A percentile compares a stretch with the other conserved stretches of the same genome.
Evolutionary conservation across 495 filamentous ascomycete genomes (phyloP).

Genomic region (Thozetella sp.): DNA sequence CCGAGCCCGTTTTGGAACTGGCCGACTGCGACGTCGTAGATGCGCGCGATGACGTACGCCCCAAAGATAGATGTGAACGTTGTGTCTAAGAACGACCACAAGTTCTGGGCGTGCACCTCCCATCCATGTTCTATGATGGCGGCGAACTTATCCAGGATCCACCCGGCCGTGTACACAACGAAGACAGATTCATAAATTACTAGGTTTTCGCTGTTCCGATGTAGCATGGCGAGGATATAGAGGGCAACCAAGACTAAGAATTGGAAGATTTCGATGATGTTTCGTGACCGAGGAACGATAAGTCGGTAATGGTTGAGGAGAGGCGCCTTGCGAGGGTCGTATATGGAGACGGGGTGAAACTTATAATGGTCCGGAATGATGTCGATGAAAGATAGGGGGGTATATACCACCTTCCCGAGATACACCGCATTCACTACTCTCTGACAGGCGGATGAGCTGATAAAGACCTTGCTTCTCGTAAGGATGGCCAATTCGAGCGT

Average conservation of each 20-base stretch:
- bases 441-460: conserved; percentile 58
- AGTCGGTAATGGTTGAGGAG: conserved; percentile 68
- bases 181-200: conserved; percentile 53
- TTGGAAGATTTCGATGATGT: conserved; percentile 59
- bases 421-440: conserved; percentile 63
- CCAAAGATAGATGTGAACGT: conserved; percentile 58
- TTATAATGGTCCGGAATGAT: conserved; percentile 70
- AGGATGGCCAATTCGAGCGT: conserved; percentile 66
- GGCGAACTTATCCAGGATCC: conserved; percentile 65
- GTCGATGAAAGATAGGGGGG: conserved; percentile 62
- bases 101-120: conserved; percentile 68
- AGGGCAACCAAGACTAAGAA: conserved; percentile 58
- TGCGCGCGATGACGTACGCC: conserved; percentile 55
- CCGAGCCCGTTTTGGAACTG: conserved; percentile 41
- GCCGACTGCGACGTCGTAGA: conserved; percentile 41
- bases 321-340: conserved; percentile 58
- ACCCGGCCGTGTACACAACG: conserved; percentile 57
- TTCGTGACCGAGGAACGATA: conserved; percentile 61
- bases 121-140: conserved; percentile 69
- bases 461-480: conserved; percentile 61
- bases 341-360: conserved; percentile 61
- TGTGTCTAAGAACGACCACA: conserved; percentile 70
- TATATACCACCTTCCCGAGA: conserved; percentile 60
- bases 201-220: conserved; percentile 40
- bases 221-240: conserved; percentile 57